A percentile compares a stretch with the other conserved stretches of the same genome.
These are phyloP conservation scores for Cichorium intybus DNA, from an alignment of 140 eudicot species.

Conservation along the genomic window DNA sequence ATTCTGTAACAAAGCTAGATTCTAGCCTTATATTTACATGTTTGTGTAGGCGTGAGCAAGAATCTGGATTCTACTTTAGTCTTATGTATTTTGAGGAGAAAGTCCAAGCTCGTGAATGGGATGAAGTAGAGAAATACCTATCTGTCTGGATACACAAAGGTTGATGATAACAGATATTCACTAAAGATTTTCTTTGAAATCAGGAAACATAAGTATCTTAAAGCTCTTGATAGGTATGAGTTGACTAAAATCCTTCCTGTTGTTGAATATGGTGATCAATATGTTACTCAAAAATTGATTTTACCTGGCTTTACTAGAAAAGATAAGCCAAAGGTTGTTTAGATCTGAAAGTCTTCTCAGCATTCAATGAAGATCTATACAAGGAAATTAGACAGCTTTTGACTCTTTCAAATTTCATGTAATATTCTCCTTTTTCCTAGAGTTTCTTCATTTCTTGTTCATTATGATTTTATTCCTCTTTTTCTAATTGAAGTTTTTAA, in stretches of 20 bases:
- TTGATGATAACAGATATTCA: conserved; percentile 85
- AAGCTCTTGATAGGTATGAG: conserved; percentile 68
- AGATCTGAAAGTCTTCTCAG: conserved; percentile 80
- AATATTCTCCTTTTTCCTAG: background rate
- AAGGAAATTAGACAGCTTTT: conserved; percentile 74
- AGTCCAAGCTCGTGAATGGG: conserved; percentile 92
- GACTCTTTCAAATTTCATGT: conserved; percentile 77
- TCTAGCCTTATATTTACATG: conserved; percentile 3
- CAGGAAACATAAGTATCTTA: conserved; percentile 85
- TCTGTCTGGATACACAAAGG: conserved; percentile 85
- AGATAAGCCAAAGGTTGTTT: conserved; percentile 78
- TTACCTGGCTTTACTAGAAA: conserved; percentile 42
- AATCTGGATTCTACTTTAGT: conserved; percentile 80
- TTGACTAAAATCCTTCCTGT: background rate
- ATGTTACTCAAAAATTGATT: background rate
- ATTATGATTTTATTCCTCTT: background rate
- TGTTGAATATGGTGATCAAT: background rate
- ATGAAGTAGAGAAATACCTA: conserved; percentile 83
- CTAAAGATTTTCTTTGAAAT: conserved; percentile 84
- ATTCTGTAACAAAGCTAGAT: conserved; percentile 1
- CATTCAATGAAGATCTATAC: conserved; percentile 67
- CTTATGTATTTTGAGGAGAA: conserved; percentile 86
- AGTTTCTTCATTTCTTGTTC: background rate
- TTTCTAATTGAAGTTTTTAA: background rate
- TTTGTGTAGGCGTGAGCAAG: conserved; percentile 74